Evolutionary conservation across 2,329 filamentous ascomycete species (phyloP).

Genomic region (Phoma sp.): DNA sequence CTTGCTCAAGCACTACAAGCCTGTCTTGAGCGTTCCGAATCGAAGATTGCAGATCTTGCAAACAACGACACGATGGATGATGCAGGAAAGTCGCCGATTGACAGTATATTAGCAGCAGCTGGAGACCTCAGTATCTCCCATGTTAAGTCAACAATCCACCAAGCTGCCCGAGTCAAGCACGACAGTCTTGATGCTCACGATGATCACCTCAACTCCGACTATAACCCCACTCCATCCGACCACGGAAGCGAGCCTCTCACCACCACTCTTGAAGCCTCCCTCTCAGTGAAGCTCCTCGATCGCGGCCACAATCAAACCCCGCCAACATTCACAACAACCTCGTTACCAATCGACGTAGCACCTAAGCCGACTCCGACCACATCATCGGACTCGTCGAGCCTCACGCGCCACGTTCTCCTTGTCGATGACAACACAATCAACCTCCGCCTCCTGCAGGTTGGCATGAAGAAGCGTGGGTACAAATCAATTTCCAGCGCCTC

Average conservation of each 20-base stretch:
- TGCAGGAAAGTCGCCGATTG: background rate
- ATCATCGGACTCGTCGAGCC: background rate
- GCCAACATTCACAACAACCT: background rate
- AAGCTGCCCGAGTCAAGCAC: background rate
- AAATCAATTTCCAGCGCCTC: constrained; percentile 24
- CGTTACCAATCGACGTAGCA: background rate
- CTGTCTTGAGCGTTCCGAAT: constrained; percentile 29
- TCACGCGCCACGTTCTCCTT: constrained; percentile 32
- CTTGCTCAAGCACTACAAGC: constrained; percentile 46
- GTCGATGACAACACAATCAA: constrained; percentile 49
- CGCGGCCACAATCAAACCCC: no score
- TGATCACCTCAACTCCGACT: background rate
- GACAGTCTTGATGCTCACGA: background rate
- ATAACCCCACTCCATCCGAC: no score
- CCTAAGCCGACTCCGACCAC: background rate
- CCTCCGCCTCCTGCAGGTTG: constrained; percentile 36
- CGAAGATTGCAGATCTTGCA: background rate
- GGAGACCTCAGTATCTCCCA: background rate
- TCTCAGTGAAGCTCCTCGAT: no score
- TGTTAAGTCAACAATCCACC: background rate
- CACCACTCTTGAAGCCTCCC: background rate
- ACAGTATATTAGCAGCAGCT: background rate
- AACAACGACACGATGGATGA: background rate
- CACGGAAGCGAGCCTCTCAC: background rate
- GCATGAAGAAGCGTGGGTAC: constrained; percentile 32